Conservation (phyloP, 768 basidiomycete genomes). For the Russula vinacea region DNA sequence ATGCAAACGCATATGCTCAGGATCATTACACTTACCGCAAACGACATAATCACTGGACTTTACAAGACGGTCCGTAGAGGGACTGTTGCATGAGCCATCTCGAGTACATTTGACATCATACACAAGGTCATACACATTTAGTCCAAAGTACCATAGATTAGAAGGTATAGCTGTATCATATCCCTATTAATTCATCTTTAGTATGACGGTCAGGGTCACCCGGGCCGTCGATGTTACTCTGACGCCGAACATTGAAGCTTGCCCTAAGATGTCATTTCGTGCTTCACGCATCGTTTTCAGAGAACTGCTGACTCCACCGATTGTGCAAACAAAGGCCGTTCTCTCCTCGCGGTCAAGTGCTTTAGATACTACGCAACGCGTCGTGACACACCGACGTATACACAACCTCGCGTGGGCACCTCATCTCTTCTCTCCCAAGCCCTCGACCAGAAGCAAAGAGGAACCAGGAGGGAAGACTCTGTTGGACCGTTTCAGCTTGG, state of each 20-base stretch:
- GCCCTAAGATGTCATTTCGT: constrained; percentile 11
- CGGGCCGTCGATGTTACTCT: neutral
- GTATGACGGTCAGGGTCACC: neutral
- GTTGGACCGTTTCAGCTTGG: constrained; percentile 81
- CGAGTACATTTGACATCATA: neutral
- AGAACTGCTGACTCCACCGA: neutral
- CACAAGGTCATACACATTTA: neutral
- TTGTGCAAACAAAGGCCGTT: neutral
- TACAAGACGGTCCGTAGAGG: constrained; percentile 48
- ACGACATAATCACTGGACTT: constrained; percentile 69
- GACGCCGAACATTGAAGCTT: neutral
- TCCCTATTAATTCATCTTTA: neutral
- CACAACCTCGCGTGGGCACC: constrained; percentile 33
- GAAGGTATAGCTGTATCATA: neutral
- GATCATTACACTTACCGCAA: constrained; percentile 86
- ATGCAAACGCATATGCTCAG: constrained; percentile 39
- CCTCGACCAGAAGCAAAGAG: constrained; percentile 55
- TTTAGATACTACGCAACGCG: constrained; percentile 23
- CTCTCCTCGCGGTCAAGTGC: neutral
- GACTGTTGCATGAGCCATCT: constrained; percentile 21
- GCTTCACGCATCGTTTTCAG: constrained; percentile 1
- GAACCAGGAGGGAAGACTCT: constrained; percentile 47
- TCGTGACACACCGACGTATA: constrained; percentile 10
- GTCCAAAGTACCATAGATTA: constrained; percentile 10
- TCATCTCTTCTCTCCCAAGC: constrained; percentile 61